Evolutionary conservation across 129 eudicot genomes (phyloP), one percentile per base, ranked within the genome.

Genomic region (Flaveria bidentis): DNA sequence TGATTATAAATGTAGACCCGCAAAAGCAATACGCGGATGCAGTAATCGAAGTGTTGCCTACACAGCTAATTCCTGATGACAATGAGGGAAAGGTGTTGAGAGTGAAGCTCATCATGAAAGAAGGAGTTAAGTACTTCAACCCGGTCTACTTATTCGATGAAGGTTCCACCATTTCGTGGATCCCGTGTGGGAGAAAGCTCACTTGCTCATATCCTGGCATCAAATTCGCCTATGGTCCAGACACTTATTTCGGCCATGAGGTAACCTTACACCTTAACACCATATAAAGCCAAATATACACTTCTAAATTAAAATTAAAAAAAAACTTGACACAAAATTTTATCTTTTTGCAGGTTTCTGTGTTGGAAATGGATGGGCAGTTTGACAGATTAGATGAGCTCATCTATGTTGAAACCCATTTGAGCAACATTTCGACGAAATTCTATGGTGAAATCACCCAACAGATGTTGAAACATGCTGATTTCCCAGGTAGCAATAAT

Each of bases 1-100:
- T 46, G 74, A 67, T 64, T 2, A 41, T 13, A 64, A 10, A 56
- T 18, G 82, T 89, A 93, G 98, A 93, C 72, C 97, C 98, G 71
- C 98, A 93, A 80, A 93, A 93, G 87, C 97, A 90, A 76, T 93
- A 85, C 14, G 97, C 98, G n/a, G 98, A 93, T 82, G 98, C 96
- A 45, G 98, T 93, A 9, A 90, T 93, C 13, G 98, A 93, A 82
- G 98, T 93, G 58, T 42, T 93, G 82, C 98, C 98, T 44, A 90
- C 98, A 0, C 86, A 87, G 52, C 91, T 93, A 39, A 93, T 93
- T 36, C 98, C 97, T 0, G 97, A 88, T 46, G 98, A 93, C 80
- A 83, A 90, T 36, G 98, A 87, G 60, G 97, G 97, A 20, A 93
- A 90, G 71, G 92, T 90, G 55, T 81, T 93, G 77, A 88, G 97